phyloP scores from a whole-genome alignment of 148 eudicot species.

The Linanthus parryae region DNA sequence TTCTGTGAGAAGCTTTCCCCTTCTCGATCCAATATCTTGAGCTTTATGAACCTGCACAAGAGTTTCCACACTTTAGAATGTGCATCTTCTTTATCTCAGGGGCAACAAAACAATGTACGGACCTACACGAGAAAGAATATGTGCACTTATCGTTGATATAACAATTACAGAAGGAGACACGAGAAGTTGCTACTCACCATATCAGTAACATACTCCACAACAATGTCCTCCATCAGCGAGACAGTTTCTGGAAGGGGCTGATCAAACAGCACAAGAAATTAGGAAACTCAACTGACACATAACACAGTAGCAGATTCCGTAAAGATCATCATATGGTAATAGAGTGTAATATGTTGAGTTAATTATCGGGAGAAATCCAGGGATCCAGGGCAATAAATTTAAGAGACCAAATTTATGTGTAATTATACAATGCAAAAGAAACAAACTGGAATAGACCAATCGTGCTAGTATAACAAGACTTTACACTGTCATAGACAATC shows the following conservation, averaged over 20 bases:
- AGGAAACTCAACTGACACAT: background rate
- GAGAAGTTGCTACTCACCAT: constrained; percentile 43
- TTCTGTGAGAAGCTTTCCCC: constrained; percentile 91
- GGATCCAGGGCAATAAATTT: too few relatives aligned
- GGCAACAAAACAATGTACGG: background rate
- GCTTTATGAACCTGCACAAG: constrained; percentile 78
- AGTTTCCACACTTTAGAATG: background rate
- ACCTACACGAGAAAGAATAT: background rate
- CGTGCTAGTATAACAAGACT: too few relatives aligned
- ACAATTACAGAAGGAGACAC: background rate
- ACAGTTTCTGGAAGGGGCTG: constrained; percentile 98
- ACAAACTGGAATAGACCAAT: too few relatives aligned
- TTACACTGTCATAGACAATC: too few relatives aligned
- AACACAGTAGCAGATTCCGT: background rate
- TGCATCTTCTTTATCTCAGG: background rate
- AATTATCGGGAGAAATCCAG: background rate
- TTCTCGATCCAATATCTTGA: constrained; percentile 76
- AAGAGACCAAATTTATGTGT: too few relatives aligned
- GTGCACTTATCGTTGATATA: background rate
- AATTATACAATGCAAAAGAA: too few relatives aligned
- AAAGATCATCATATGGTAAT: background rate
- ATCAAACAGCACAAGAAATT: constrained; percentile 16
- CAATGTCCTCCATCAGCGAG: constrained; percentile 93
- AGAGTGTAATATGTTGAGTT: background rate
- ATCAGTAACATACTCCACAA: constrained; percentile 94